Evolutionary conservation across 2,329 filamentous ascomycete species (phyloP), one percentile per base, ranked within the genome.

Genomic region (Ophiobolus disseminans): DNA sequence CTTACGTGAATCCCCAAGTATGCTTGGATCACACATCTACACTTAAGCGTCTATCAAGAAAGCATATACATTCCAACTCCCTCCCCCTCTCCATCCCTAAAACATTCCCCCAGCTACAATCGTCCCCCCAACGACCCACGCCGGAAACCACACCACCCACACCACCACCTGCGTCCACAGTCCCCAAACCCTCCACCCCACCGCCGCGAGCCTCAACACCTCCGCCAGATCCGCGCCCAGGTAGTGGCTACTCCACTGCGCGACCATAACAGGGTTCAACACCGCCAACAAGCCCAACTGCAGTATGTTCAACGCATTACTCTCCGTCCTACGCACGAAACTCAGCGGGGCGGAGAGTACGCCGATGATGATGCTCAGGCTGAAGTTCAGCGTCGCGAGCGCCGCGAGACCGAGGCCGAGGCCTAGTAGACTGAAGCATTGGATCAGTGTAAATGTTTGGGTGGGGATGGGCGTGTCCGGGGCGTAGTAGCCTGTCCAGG

Each of bases 121-220:
- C 20, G 68, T 59, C 9, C 51, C 53, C 13, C 78, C 89, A 5
- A 86, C 82, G 28, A 94, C 72, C 92, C 92, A 97, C 6, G 90
- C 91, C 0, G 92, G 92, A 88, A 91, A 94, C 92, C 92, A 97
- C 34, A 96, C 86, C 69, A 91, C 89, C 90, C 91, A 96, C n/a
- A 96, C 82, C 9, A 95, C 85, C 14, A 96, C 85, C 50, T 90
- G 87, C 1, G 91, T 95, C 78, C 91, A 95, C 82, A 94, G 85
- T 1, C 91, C 90, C 84, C 88, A 91, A 10, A 96, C 86, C 65
- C 90, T 83, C 91, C 91, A 96, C 0, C 89, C 91, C 69, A 94
- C 91, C 4, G 89, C 90, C 1, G 90, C 89, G 68, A 88, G 82
- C 21, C 80, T 80, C 41, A 96, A 73, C 2, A 94, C 79, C 2